phyloP scores from a whole-genome alignment of 1,284 basidiomycete genomes.

The Cutaneotrichosporon dermatis region DNA sequence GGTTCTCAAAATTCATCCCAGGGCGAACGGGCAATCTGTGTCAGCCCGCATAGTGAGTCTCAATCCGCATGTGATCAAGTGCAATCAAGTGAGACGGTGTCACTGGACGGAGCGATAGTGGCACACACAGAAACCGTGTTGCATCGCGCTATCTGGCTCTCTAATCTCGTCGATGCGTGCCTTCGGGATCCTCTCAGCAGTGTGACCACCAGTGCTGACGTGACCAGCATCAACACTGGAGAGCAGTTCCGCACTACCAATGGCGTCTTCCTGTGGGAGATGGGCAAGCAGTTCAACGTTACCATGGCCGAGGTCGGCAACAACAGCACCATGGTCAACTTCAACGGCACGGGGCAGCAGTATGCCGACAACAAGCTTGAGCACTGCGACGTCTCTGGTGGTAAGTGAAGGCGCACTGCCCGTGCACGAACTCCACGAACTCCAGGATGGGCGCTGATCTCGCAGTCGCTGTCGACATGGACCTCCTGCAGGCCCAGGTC shows the following conservation, averaged over 20 bases:
- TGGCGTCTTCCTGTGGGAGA: constrained; percentile 22
- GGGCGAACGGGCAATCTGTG: constrained; percentile 11
- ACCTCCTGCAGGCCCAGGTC: constrained; percentile 15
- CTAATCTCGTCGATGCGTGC: not conserved
- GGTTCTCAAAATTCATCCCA: constrained; percentile 23
- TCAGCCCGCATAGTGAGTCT: constrained; percentile 19
- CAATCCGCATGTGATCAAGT: not conserved
- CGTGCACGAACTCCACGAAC: too few species aligned
- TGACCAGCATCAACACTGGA: constrained; percentile 15
- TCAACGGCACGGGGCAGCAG: constrained; percentile 17
- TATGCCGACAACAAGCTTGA: constrained; percentile 19
- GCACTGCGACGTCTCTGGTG: constrained; percentile 18
- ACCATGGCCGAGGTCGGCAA: constrained; percentile 4
- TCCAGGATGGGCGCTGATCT: not conserved
- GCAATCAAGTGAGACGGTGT: too few species aligned
- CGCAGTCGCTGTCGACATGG: constrained; percentile 16
- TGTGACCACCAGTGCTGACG: not conserved
- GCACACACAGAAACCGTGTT: too few species aligned
- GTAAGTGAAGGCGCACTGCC: not conserved
- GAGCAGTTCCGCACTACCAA: constrained; percentile 18
- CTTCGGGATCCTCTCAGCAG: not conserved
- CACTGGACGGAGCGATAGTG: too few species aligned
- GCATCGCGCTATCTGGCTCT: too few species aligned
- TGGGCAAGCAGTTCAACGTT: constrained; percentile 23
- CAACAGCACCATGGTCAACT: constrained; percentile 13